Percentiles rank a stretch among this genome's conserved stretches.
phyloP scores from a whole-genome alignment of 495 filamentous ascomycete genomes.

The Penicillium fimorum region DNA sequence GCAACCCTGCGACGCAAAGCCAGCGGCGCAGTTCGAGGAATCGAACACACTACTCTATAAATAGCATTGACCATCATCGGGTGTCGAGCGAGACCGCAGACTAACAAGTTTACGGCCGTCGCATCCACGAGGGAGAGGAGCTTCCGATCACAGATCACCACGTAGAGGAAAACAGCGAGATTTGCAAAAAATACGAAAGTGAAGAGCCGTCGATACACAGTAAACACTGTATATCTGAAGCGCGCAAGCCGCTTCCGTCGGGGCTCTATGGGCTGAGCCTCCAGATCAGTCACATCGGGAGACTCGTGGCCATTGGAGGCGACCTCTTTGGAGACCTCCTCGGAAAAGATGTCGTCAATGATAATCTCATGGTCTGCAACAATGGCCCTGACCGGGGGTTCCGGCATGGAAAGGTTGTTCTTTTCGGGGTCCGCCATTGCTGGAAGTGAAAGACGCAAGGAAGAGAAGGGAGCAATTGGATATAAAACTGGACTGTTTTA shows the following conservation, averaged over 20 bases:
- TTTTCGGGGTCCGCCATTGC: conserved; percentile 17
- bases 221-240: conserved; percentile 31
- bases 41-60: conserved; percentile 53
- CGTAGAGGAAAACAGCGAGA: conserved; percentile 38
- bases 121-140: conserved; percentile 35
- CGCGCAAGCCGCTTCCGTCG: conserved; percentile 15
- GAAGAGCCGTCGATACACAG: conserved; percentile 45
- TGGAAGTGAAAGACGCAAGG: conserved; percentile 2
- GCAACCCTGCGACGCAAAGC: conserved; percentile 56
- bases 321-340: conserved; percentile 9
- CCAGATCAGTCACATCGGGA: conserved; percentile 10
- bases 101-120: conserved; percentile 40
- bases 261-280: conserved; percentile 13
- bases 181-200: conserved; percentile 44
- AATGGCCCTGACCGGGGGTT: conserved; percentile 11
- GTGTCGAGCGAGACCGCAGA: conserved; percentile 57
- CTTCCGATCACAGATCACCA: conserved; percentile 22
- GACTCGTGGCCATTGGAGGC: background rate
- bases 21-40: conserved; percentile 56
- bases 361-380: conserved; percentile 2
- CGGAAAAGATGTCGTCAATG: too few relatives aligned
- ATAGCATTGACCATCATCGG: conserved; percentile 66
- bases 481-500: background rate
- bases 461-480: conserved; percentile 1
- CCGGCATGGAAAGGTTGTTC: conserved; percentile 14